Evolutionary conservation across 495 filamentous ascomycete genomes (phyloP), one percentile per base, ranked within the genome.

Genomic region (Aspergillus bertholletiae): DNA sequence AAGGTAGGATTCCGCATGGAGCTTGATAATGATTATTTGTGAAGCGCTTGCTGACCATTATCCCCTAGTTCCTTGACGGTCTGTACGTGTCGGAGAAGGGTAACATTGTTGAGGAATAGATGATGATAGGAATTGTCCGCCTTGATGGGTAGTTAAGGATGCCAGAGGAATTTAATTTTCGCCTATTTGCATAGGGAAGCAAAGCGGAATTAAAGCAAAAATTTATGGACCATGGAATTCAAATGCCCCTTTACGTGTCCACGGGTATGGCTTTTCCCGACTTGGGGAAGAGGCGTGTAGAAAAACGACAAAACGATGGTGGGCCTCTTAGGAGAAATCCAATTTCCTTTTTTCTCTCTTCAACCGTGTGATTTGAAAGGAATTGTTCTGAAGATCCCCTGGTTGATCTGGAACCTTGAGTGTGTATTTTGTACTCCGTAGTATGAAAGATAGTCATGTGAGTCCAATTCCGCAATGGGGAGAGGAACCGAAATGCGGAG

Each of bases 51-150:
- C 72, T 79, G 69, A 79, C 59, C 49, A 34, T 28, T 45, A n/a
- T 15, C 48, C 4, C 56, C 32, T 64, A 97, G 94, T 98, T 98
- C 88, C 84, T 98, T 84, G 94, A 98, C 80, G 94, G 94, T 85
- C 80, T 98, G 74, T 98, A 97, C 81, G 94, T 97, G 67, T 96
- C 92, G 64, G 93, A 98, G 89, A 85, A 86, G 81, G 85, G 87
- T 74, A 95, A 98, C 85, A 88, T 98, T 64, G 79, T 80, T 61
- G 88, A 89, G 69, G 88, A 85, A 50, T 81, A 80, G 73, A 75
- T 61, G 66, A 64, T 67, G 53, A 57, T 57, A 57, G 41, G 40
- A 53, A 63, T 53, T 62, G 65, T 64, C 61, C 61, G 58, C 54
- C 62, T 67, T 71, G 64, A 64, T 56, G 61, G 66, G 62, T 68